These are phyloP conservation scores for Coemansia sp. DNA, from an alignment of 192 early-diverging fungal species.

Conservation along the genomic window DNA sequence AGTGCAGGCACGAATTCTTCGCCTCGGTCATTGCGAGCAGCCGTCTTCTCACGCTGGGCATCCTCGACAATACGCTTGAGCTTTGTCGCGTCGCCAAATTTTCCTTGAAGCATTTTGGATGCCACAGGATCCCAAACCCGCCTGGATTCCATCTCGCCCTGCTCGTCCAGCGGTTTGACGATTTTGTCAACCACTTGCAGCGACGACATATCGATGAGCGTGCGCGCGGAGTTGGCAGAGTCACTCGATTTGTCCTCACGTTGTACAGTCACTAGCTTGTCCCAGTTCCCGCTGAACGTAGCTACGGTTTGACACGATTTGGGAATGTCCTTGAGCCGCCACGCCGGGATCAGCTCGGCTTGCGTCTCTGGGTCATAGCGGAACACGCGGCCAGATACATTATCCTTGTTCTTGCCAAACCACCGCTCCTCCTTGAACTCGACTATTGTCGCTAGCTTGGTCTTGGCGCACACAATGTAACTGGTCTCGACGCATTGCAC, in stretches of 20 bases:
- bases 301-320: constrained; percentile 56
- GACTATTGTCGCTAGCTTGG: constrained; percentile 62
- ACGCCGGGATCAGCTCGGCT: constrained; percentile 31
- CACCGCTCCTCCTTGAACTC: constrained; percentile 77
- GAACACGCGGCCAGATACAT: constrained; percentile 69
- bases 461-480: constrained; percentile 65
- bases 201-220: constrained; percentile 60
- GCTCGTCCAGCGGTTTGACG: constrained; percentile 61
- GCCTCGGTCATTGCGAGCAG: constrained; percentile 51
- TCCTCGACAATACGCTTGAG: constrained; percentile 72
- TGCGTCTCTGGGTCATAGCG: constrained; percentile 57
- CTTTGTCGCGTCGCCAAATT: constrained; percentile 63
- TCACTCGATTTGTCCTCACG: constrained; percentile 7
- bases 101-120: constrained; percentile 58
- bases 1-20: constrained; percentile 60
- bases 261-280: constrained; percentile 58
- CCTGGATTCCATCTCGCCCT: constrained; percentile 65
- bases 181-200: constrained; percentile 56
- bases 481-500: constrained; percentile 63
- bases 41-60: constrained; percentile 58
- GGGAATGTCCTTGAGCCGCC: constrained; percentile 63
- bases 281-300: constrained; percentile 67
- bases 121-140: constrained; percentile 67
- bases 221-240: not conserved
- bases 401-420: constrained; percentile 68